Percentiles rank a stretch among this genome's conserved stretches.
Evolutionary conservation across 352 stramenopile species (phyloP).

Genomic region (Sclerospora graminicola): DNA sequence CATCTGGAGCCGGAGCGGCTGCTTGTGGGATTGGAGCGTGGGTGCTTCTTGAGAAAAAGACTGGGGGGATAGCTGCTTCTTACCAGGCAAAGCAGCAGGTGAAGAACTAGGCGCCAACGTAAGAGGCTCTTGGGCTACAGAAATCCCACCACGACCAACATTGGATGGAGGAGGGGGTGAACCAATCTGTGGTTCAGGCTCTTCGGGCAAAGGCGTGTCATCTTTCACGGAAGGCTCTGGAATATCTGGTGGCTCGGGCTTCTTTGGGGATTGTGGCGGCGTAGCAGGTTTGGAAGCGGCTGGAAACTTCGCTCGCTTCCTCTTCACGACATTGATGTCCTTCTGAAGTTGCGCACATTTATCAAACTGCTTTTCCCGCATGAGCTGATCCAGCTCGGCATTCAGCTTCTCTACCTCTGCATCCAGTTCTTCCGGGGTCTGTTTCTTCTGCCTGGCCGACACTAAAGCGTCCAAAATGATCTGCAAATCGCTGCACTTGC

Average conservation of each 20-base stretch:
- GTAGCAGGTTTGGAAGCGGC: conserved; percentile 20
- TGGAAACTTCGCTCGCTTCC: conserved; percentile 49
- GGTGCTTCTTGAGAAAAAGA: conserved; percentile 1
- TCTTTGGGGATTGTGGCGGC: conserved; percentile 22
- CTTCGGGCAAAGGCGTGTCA: conserved; percentile 4
- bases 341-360: conserved; percentile 82
- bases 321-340: conserved; percentile 74
- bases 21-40: background rate
- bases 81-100: conserved; percentile 38
- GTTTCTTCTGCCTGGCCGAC: conserved; percentile 72
- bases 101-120: conserved; percentile 30
- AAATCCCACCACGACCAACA: conserved; percentile 20
- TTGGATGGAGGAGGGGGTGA: conserved; percentile 22
- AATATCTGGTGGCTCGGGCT: conserved; percentile 16
- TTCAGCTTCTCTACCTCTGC: conserved; percentile 69
- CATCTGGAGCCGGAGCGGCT: conserved; percentile 2
- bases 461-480: conserved; percentile 57
- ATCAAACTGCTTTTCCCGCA: conserved; percentile 80
- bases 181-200: conserved; percentile 7
- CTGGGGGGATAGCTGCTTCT: conserved; percentile 6
- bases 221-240: conserved; percentile 20
- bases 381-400: conserved; percentile 41
- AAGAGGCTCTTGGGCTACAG: conserved; percentile 4
- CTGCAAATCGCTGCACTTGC: conserved; percentile 65
- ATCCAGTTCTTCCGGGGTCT: conserved; percentile 78